Percentiles rank a stretch among this genome's conserved stretches.
These are phyloP conservation scores for Phaffia rhodozyma DNA, from an alignment of 1,284 basidiomycete genomes.

Conservation along the genomic window DNA sequence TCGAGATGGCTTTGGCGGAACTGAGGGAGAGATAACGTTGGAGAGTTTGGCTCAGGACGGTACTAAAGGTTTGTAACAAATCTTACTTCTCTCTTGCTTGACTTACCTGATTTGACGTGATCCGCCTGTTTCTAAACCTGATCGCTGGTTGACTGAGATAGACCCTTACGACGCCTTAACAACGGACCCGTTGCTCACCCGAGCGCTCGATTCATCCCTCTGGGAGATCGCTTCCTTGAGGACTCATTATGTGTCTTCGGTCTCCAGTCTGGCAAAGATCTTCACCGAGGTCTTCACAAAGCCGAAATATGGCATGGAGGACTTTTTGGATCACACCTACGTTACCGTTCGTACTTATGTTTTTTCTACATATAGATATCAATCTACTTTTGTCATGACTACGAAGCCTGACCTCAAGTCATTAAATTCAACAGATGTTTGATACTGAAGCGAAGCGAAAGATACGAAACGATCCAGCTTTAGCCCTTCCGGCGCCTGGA, in stretches of 20 bases:
- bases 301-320: slow-evolving; percentile 78
- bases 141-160: slow-evolving; percentile 23
- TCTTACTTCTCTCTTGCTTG: background rate
- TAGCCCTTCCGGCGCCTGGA: slow-evolving; percentile 29
- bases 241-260: slow-evolving; percentile 70
- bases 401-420: slow-evolving; percentile 10
- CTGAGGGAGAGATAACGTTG: background rate
- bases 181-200: slow-evolving; percentile 59
- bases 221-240: slow-evolving; percentile 82
- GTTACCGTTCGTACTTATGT: slow-evolving; percentile 53
- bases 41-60: slow-evolving; percentile 5
- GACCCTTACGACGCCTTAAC: slow-evolving; percentile 65
- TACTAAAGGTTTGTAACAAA: background rate
- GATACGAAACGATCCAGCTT: slow-evolving; percentile 66
- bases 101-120: background rate
- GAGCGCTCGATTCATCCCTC: slow-evolving; percentile 71
- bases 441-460: slow-evolving; percentile 71
- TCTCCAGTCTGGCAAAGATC: slow-evolving; percentile 72
- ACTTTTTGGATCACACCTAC: slow-evolving; percentile 95
- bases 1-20: slow-evolving; percentile 30
- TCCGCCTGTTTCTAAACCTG: background rate
- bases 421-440: slow-evolving; percentile 50
- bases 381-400: slow-evolving; percentile 3
- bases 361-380: background rate
- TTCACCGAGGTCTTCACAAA: slow-evolving; percentile 89